Evolutionary conservation across 768 basidiomycete genomes (phyloP).

Genomic region (Lactarius psammicola): DNA sequence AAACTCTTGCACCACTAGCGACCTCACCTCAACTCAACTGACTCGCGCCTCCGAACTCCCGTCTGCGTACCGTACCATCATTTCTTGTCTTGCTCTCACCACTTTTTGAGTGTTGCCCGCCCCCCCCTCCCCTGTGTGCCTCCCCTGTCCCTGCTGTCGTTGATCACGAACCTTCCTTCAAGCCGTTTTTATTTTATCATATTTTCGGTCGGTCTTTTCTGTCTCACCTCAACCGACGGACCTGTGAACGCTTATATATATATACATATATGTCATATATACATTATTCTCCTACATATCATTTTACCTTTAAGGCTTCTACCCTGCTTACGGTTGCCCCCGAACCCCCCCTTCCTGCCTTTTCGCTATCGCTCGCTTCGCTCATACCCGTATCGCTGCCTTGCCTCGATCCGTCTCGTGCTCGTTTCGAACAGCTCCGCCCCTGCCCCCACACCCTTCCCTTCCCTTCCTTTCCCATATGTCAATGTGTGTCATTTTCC

Average conservation of each 20-base stretch:
- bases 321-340: neutral
- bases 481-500: neutral
- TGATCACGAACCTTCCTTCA: neutral
- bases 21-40: neutral
- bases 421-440: neutral
- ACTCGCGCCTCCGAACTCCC: neutral
- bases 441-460: neutral
- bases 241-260: neutral
- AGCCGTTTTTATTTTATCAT: constrained; percentile 1
- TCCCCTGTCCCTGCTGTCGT: neutral
- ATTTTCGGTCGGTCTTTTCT: neutral
- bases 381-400: no score
- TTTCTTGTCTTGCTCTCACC: neutral
- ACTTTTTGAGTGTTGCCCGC: no score
- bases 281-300: neutral
- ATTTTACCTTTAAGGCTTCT: neutral
- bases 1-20: constrained; percentile 23
- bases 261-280: constrained; percentile 3
- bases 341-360: neutral
- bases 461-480: neutral
- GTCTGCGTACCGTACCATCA: neutral
- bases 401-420: neutral
- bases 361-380: neutral
- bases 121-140: no score
- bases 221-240: constrained; percentile 7